Base-by-base conservation (phyloP, 192 early-diverging fungal genomes). In the Backusella tarrabulga region DNA sequence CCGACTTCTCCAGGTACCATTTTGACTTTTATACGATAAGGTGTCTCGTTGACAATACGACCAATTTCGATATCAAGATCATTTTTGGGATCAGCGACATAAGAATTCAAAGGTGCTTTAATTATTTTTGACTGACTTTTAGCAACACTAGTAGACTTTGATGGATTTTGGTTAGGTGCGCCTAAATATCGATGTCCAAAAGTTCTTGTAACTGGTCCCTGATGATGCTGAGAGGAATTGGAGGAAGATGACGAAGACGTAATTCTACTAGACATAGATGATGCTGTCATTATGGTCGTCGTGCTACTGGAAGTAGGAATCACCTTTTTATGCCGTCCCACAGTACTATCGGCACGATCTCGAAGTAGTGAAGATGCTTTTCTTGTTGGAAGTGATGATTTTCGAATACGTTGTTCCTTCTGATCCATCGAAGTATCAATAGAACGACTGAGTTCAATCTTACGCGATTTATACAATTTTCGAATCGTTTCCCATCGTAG, bases 31-130 rank as follows among this genome's bases (percentile, higher is more conserved):
- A 90, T 83, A 19, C 77, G 70, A 73, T 84, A 85, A 14, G 88
- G 88, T 32, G 84, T 86, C 6, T 83, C 87, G 38, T 91, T 91
- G 17, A 91, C 85, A 34, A 91, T 86, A 19, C 84, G 79, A 9
- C 83, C 90, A 23, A 90, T 87, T 73, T 89, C 89, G 5, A 86
- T 82, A 81, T 91, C 90, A 34, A 91, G 72, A 46, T 78, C 81
- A 74, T 87, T 88, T 26, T 78, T 79, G 26, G 90, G 80, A 75
- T 91, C 83, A 1, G 90, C 81, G 19, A 88, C 63, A 50, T 81
- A 73, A 12, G 70, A 35, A 46, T 77, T 77, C 23, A 44, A 44
- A 32, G 71, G 71, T 17, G 71, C 26, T 50, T 44, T 40, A 8
- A 44, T 72, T n/a, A 72, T 34, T 32, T 44, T 72, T 23, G 71